Base-by-base conservation (phyloP, 2,329 filamentous ascomycete genomes). In the Aspergillus udagawae region DNA sequence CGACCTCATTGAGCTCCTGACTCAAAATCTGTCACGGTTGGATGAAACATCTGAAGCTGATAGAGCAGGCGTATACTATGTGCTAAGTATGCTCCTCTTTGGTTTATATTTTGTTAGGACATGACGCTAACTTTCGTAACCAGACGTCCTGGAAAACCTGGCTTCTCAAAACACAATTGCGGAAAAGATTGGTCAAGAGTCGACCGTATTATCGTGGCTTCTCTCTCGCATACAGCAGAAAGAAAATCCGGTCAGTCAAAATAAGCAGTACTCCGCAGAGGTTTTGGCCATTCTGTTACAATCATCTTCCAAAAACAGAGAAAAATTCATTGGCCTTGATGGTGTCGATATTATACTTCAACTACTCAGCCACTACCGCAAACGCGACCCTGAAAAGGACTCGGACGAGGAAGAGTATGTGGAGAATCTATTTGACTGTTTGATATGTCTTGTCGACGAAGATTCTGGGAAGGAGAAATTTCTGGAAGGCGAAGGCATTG, bases 191-290 rank as follows among this genome's bases (percentile, higher is more conserved):
- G 90, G 87, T 3, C 77, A 83, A 58, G 84, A 93, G 58, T 83
- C 85, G 5, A 79, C 77, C 7, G 77, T 96, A 0, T 71, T 97
- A 7, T 78, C 82, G 48, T 97, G 91, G 91, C 82, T 99, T 2
- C 78, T 96, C 38, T 76, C 81, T 51, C 84, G 94, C 51, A 88
- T 91, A 60, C 86, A 89, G 64, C 82, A 80, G 55, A 82, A 82
- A 52, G 91, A 96, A 71, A 78, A 77, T 3, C 79, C 80, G 0
- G 84, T 95, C 0, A 82, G 85, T 4, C 94, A 99, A 71, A 99
- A 99, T 71, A 96, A 94, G 71, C 93, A 97, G 72, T 99, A 97
- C 71, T 85, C 92, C 0, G 91, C 93, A 17, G 94, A 99, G 75
- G 85, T 97, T 7, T 80, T 99, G 2, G 92, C 93, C 12, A 94